Conservation (phyloP, 257 asterid genomes). For the Prunella vulgaris region DNA sequence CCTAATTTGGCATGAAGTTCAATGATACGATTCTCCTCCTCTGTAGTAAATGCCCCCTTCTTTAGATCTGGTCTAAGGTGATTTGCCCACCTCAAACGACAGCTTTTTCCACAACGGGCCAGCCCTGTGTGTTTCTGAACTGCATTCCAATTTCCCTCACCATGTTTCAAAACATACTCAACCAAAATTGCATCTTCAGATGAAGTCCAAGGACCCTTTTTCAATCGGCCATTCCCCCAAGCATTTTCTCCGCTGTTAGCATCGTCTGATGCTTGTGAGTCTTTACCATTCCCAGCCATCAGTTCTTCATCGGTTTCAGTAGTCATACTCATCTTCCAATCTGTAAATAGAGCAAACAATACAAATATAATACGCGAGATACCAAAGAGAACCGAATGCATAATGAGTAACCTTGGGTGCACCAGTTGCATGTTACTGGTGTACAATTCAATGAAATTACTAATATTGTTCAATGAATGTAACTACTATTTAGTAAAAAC, state of each 20-base stretch:
- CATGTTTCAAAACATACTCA: constrained; percentile 62
- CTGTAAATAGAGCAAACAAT: neutral
- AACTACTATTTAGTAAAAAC: too few species aligned
- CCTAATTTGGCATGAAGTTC: constrained; percentile 77
- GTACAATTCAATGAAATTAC: too few species aligned
- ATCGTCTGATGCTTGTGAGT: constrained; percentile 47
- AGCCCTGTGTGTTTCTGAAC: constrained; percentile 75
- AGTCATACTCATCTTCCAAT: constrained; percentile 36
- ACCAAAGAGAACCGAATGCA: neutral
- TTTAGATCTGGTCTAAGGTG: constrained; percentile 76
- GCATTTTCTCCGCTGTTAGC: constrained; percentile 40
- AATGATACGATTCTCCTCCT: constrained; percentile 64
- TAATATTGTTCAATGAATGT: too few species aligned
- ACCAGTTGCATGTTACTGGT: too few species aligned
- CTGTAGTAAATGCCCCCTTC: constrained; percentile 61
- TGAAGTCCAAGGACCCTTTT: constrained; percentile 93
- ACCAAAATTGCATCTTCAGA: constrained; percentile 65
- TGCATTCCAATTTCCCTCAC: constrained; percentile 86
- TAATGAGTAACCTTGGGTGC: too few species aligned
- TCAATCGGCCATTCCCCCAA: constrained; percentile 40
- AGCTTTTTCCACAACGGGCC: constrained; percentile 86
- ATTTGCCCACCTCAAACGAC: constrained; percentile 86
- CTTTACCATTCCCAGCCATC: constrained; percentile 30
- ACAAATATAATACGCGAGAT: neutral
- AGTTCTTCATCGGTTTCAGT: constrained; percentile 52